These are phyloP conservation scores for Tieghemostelium lacteum DNA, from an alignment of 78 protist species.

Conservation along the genomic window DNA sequence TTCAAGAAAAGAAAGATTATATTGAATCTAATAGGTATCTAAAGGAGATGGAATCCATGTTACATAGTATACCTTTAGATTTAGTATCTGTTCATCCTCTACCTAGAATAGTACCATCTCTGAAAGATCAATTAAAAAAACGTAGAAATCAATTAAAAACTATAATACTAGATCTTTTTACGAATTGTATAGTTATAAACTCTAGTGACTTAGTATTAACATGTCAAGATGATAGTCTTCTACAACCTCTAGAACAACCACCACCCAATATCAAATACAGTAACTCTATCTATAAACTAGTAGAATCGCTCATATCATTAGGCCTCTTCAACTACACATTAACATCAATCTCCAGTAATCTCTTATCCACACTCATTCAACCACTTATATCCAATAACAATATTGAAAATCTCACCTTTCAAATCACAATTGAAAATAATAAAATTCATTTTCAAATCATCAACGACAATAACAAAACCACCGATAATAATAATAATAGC, in stretches of 20 bases:
- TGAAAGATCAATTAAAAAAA: slow-evolving; percentile 58
- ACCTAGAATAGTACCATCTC: slow-evolving; percentile 55
- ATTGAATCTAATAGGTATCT: not conserved
- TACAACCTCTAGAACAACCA: not conserved
- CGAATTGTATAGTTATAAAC: slow-evolving; percentile 14
- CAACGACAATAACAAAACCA: not conserved
- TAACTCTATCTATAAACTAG: not conserved
- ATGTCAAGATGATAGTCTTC: not conserved
- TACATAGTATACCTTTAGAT: not conserved
- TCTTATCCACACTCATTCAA: slow-evolving; percentile 3
- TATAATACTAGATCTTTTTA: slow-evolving; percentile 20
- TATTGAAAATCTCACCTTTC: not conserved
- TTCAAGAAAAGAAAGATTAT: not conserved
- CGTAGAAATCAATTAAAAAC: slow-evolving; percentile 54
- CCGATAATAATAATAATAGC: not conserved
- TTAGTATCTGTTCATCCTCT: slow-evolving; percentile 5
- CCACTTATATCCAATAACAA: too few species aligned
- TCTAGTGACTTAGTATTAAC: slow-evolving; percentile 5
- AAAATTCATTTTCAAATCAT: not conserved
- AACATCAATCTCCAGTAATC: slow-evolving; percentile 9
- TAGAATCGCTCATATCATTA: slow-evolving; percentile 15
- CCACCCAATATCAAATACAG: not conserved
- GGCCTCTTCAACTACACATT: slow-evolving; percentile 24
- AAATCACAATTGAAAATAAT: not conserved
- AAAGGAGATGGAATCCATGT: not conserved